These are phyloP conservation scores for Cafeteria roenbergensis DNA, from an alignment of 108 stramenopile genomes.

Conservation along the genomic window DNA sequence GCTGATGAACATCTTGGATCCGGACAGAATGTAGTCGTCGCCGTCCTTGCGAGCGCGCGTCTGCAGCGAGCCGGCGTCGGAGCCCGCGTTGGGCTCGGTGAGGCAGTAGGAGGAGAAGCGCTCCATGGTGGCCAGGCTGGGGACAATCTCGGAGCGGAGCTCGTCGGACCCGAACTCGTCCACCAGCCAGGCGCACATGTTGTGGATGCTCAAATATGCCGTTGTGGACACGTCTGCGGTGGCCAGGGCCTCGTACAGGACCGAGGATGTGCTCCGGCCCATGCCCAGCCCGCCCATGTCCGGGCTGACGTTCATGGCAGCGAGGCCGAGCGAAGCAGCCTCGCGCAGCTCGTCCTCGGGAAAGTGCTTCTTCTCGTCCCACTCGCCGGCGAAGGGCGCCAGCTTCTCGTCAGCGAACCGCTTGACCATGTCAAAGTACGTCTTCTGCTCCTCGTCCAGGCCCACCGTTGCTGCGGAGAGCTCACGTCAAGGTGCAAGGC, in stretches of 20 bases:
- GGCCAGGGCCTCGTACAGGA: slow-evolving; percentile 31
- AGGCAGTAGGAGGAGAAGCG: slow-evolving; percentile 31
- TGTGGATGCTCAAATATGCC: slow-evolving; percentile 37
- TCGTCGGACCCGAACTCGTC: slow-evolving; percentile 28
- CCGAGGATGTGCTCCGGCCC: slow-evolving; percentile 17
- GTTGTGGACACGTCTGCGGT: slow-evolving; percentile 29
- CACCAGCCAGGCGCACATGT: slow-evolving; percentile 36
- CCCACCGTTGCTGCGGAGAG: no score
- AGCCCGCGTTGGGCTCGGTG: slow-evolving; percentile 25
- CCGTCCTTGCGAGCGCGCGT: slow-evolving; percentile 27
- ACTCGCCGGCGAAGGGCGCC: slow-evolving; percentile 21
- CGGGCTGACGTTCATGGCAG: slow-evolving; percentile 16
- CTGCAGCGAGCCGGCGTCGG: slow-evolving; percentile 24
- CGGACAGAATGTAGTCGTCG: slow-evolving; percentile 50
- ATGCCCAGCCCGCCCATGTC: slow-evolving; percentile 30
- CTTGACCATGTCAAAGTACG: slow-evolving; percentile 16
- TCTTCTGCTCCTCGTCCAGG: slow-evolving; percentile 21
- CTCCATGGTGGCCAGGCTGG: slow-evolving; percentile 27
- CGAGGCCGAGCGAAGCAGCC: slow-evolving; percentile 31
- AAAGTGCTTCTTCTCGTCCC: slow-evolving; percentile 29
- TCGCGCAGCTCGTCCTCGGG: slow-evolving; percentile 25
- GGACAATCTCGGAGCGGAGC: slow-evolving; percentile 15
- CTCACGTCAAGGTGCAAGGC: no score
- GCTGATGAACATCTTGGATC: slow-evolving; percentile 35
- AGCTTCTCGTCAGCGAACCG: slow-evolving; percentile 25